Conservation (phyloP, 345 rosid species). For the Balakata baccata region DNA sequence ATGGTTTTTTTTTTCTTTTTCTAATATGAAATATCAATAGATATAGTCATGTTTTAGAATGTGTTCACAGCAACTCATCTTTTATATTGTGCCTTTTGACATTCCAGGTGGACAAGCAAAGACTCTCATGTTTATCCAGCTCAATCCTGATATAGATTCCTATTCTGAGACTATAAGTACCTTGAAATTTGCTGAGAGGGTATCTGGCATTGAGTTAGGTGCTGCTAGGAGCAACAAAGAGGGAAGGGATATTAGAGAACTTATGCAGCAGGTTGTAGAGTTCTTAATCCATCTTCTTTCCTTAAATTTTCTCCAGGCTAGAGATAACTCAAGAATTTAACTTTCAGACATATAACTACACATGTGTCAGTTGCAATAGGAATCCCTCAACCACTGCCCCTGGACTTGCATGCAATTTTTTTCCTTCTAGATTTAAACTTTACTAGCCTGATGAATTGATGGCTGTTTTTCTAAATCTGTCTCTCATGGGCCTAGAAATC, state of each 20-base stretch:
- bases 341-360: not conserved
- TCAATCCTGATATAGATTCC: constrained; percentile 88
- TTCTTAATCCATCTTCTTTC: not conserved
- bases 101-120: constrained; percentile 91
- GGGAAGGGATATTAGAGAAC: constrained; percentile 82
- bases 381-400: not conserved
- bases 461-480: not conserved
- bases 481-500: not conserved
- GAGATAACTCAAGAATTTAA: not conserved
- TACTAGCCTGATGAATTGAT: not conserved
- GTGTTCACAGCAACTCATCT: not conserved
- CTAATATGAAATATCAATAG: not conserved
- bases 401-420: constrained; percentile 5
- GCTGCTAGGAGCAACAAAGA: constrained; percentile 90
- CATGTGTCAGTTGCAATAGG: not conserved
- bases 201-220: constrained; percentile 95
- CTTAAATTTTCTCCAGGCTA: not conserved
- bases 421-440: not conserved
- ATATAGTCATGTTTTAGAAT: not conserved
- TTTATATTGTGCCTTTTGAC: constrained; percentile 9
- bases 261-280: constrained; percentile 74
- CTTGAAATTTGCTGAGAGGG: constrained; percentile 91
- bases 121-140: constrained; percentile 96
- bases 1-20: too few species aligned
- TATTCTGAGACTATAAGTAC: constrained; percentile 89